These are phyloP conservation scores for Panellus pusillus DNA, from an alignment of 768 basidiomycete genomes.

Conservation along the genomic window DNA sequence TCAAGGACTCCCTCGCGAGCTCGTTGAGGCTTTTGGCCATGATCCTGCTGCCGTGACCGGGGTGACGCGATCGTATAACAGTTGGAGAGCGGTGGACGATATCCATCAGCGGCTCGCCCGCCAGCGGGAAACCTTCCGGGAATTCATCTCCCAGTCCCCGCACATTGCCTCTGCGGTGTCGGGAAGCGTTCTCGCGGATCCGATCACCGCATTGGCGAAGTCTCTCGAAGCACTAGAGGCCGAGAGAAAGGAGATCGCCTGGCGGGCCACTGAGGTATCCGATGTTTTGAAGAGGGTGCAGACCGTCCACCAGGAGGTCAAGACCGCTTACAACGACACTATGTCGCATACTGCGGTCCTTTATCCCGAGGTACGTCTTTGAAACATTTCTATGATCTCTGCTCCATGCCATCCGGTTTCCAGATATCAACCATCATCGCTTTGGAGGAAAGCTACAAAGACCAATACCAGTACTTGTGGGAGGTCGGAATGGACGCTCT, in stretches of 20 bases:
- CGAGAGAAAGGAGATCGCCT: slow-evolving; percentile 43
- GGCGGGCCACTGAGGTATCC: slow-evolving; percentile 49
- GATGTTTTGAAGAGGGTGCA: slow-evolving; percentile 54
- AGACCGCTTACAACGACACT: slow-evolving; percentile 64
- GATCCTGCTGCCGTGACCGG: slow-evolving; percentile 78
- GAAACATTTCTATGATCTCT: not conserved
- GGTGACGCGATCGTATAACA: slow-evolving; percentile 55
- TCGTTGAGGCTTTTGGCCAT: slow-evolving; percentile 73
- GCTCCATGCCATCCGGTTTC: not conserved
- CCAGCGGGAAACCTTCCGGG: slow-evolving; percentile 55
- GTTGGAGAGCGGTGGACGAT: slow-evolving; percentile 78
- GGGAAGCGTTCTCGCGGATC: slow-evolving; percentile 51
- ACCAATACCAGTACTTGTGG: slow-evolving; percentile 81
- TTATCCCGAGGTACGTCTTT: slow-evolving; percentile 66
- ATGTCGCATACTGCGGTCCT: slow-evolving; percentile 69
- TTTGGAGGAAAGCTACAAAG: slow-evolving; percentile 75
- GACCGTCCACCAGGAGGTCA: slow-evolving; percentile 52
- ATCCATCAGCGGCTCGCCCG: slow-evolving; percentile 61
- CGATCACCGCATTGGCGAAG: slow-evolving; percentile 50
- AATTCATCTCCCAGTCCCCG: slow-evolving; percentile 40
- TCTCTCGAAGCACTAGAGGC: slow-evolving; percentile 51
- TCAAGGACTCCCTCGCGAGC: slow-evolving; percentile 56
- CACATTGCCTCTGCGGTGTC: slow-evolving; percentile 21
- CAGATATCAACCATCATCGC: slow-evolving; percentile 72
- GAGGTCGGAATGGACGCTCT: slow-evolving; percentile 78